Conservation (phyloP, 345 rosid genomes). For the Eucalyptus rudis region DNA sequence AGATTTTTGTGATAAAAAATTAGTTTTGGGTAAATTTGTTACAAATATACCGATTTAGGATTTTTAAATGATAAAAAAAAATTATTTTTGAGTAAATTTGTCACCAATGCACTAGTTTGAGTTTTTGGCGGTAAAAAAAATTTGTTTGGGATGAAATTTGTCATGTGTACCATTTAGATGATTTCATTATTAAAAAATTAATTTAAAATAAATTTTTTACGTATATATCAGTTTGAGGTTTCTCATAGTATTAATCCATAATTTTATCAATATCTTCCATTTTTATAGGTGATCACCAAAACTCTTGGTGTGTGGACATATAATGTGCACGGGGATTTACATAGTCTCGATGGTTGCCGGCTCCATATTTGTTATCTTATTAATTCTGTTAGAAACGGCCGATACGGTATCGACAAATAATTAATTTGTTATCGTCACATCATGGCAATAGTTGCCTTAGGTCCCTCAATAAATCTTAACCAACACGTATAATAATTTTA, state of each 20-base stretch:
- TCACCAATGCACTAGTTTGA: fast-evolving
- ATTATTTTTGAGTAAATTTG: no score
- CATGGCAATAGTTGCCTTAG: background rate
- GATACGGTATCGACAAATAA: no score
- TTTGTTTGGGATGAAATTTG: no score
- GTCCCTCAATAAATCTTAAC: background rate
- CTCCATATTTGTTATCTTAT: background rate
- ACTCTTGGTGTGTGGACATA: background rate
- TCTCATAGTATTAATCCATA: no score
- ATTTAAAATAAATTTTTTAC: no score
- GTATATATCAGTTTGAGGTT: fast-evolving
- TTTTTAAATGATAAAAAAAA: no score
- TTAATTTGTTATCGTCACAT: no score
- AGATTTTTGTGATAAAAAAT: no score
- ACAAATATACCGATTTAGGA: fast-evolving
- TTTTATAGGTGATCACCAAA: background rate
- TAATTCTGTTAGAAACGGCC: background rate
- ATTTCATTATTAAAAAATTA: no score
- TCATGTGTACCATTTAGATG: no score
- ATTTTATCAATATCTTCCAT: background rate
- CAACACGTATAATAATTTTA: background rate
- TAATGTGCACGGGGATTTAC: background rate
- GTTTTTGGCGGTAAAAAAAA: no score
- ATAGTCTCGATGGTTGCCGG: background rate
- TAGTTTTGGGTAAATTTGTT: fast-evolving